Percentiles rank a stretch among this genome's conserved stretches.
Conservation (phyloP, 345 rosid species). For the Xanthoceras sorbifolium region DNA sequence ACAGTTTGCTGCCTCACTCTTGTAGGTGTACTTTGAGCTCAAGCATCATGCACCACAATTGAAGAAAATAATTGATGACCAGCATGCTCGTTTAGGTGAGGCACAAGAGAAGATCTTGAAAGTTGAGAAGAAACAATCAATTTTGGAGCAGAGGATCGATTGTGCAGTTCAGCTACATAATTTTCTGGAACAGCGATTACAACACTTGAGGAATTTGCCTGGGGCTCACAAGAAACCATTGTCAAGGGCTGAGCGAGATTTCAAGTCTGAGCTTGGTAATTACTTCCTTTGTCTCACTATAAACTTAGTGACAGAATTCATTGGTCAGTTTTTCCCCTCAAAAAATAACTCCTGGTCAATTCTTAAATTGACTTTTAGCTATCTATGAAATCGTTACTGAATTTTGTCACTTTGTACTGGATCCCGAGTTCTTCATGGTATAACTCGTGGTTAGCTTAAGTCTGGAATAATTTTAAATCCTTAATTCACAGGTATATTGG, state of each 20-base stretch:
- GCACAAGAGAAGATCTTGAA: constrained; percentile 63
- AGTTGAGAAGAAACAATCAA: constrained; percentile 64
- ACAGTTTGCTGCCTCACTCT: constrained; percentile 7
- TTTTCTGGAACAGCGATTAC: constrained; percentile 63
- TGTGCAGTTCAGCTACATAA: constrained; percentile 46
- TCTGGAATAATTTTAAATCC: neutral
- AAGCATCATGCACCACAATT: constrained; percentile 87
- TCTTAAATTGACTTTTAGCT: neutral
- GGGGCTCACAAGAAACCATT: constrained; percentile 81
- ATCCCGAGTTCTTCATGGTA: neutral
- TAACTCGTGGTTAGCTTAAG: neutral
- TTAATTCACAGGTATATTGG: neutral
- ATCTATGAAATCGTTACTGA: neutral
- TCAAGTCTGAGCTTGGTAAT: constrained; percentile 85
- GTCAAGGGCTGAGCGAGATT: constrained; percentile 80
- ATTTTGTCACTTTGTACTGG: neutral
- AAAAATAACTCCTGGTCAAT: neutral
- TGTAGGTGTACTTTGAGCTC: constrained; percentile 81
- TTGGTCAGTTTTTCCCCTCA: neutral
- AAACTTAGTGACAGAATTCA: neutral
- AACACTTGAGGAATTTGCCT: constrained; percentile 65
- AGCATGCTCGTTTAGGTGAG: constrained; percentile 59
- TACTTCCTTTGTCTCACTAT: constrained; percentile 10
- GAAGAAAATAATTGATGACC: constrained; percentile 77
- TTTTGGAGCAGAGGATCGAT: constrained; percentile 59